Evolutionary conservation across 208 protist genomes (phyloP), one percentile per base, ranked within the genome.

Genomic region (Herpetomonas samuelpessoai): DNA sequence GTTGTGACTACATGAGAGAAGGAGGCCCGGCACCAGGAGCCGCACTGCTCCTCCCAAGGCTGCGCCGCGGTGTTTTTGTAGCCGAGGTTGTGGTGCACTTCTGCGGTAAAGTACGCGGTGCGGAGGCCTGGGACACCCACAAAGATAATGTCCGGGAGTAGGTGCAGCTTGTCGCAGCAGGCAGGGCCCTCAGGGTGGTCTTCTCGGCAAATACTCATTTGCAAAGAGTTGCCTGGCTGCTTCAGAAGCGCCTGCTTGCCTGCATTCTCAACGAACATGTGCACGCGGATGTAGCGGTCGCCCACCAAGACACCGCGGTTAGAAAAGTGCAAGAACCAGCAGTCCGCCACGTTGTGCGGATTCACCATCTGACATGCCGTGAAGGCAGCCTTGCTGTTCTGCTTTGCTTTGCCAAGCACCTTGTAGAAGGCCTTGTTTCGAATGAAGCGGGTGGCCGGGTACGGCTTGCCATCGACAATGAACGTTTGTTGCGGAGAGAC

Each of bases 1-100:
- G 80, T 90, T 9, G 81, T 79, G 26, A 93, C 67, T 29, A 88
- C 75, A 53, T 93, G 86, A 2, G 82, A 86, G 16, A 74, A 78
- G 3, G 24, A 3, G 47, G 24, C 54, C 38, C 66, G 76, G 59
- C 86, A 93, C 86, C 86, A 93, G 26, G 70, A 59, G 44, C 86
- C 86, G 59, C 79, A 87, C 28, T 76, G 74, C 45, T 68, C 70
- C 51, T 79, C 68, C 69, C 58, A 69, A 25, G 62, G 58, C 51
- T 74, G 57, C 41, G 73, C 65, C 57, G 65, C 68, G 21, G 86
- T 50, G 41, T 74, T 74, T 24, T 28, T 77, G 25, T 90, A 51
- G 2, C 60, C 86, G 24, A 88, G 35, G 64, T 93, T 93, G 1
- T 76, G 47, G 48, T 84, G 81, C 46, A 93, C 61, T 68, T 93